phyloP scores from a whole-genome alignment of 495 filamentous ascomycete species.

The Aspergillus homomorphus region DNA sequence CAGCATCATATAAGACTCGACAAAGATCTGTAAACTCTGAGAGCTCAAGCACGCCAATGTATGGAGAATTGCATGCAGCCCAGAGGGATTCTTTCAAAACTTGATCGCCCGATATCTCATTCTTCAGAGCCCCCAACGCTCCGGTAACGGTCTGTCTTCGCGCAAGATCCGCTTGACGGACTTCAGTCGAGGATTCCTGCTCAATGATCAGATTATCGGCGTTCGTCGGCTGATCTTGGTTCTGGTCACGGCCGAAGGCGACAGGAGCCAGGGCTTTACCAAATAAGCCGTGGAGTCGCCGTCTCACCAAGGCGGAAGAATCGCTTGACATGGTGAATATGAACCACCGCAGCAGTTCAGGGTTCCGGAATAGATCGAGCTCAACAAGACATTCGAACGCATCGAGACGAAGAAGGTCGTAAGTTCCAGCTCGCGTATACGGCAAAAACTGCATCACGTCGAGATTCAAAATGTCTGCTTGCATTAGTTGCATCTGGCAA shows the following conservation, averaged over 20 bases:
- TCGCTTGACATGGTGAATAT: slow-evolving; percentile 71
- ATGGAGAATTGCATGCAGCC: slow-evolving; percentile 68
- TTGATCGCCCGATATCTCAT: slow-evolving; percentile 60
- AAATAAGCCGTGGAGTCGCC: slow-evolving; percentile 64
- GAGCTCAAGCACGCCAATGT: slow-evolving; percentile 66
- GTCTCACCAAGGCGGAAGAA: slow-evolving; percentile 75
- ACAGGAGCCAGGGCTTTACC: slow-evolving; percentile 71
- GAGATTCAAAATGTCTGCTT: slow-evolving; percentile 60
- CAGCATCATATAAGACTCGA: slow-evolving; percentile 64
- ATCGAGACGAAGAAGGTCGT: slow-evolving; percentile 74
- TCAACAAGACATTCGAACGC: slow-evolving; percentile 81
- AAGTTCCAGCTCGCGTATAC: slow-evolving; percentile 74
- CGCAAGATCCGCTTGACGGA: slow-evolving; percentile 64
- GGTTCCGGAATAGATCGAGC: slow-evolving; percentile 64
- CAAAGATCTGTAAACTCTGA: slow-evolving; percentile 76
- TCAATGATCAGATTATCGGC: slow-evolving; percentile 76
- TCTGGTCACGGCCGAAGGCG: slow-evolving; percentile 63
- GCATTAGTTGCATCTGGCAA: slow-evolving; percentile 71
- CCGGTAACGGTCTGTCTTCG: slow-evolving; percentile 73
- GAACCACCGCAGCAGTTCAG: slow-evolving; percentile 64
- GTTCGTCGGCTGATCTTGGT: slow-evolving; percentile 26
- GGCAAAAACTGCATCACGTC: slow-evolving; percentile 69
- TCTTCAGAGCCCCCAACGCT: slow-evolving; percentile 70
- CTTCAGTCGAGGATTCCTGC: slow-evolving; percentile 64
- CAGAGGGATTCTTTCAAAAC: slow-evolving; percentile 70